phyloP scores from a whole-genome alignment of 768 basidiomycete genomes.

The Lactarius sp. region DNA sequence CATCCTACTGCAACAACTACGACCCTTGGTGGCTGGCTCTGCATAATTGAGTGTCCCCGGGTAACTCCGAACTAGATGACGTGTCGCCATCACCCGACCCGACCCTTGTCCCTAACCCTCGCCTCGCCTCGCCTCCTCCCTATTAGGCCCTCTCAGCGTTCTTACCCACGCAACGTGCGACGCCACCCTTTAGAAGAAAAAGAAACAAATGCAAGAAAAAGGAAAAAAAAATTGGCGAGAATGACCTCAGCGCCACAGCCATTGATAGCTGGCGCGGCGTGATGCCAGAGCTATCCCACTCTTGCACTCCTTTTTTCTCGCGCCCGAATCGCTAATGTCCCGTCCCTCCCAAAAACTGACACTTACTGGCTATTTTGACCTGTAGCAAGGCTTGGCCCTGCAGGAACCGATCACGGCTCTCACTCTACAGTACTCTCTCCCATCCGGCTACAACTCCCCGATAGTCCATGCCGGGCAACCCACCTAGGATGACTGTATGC shows the following conservation, averaged over 20 bases:
- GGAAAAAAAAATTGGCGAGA: not conserved
- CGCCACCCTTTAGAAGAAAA: not conserved
- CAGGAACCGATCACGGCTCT: not conserved
- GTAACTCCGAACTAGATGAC: not conserved
- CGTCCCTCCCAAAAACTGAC: not conserved
- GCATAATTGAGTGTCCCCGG: not conserved
- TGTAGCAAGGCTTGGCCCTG: not conserved
- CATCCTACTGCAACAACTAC: slow-evolving; percentile 7
- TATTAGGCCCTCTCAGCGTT: slow-evolving; percentile 3
- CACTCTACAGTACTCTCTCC: not conserved
- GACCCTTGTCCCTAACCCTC: not conserved
- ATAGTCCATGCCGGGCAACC: not conserved
- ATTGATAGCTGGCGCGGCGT: slow-evolving; percentile 1
- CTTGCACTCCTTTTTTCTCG: slow-evolving; percentile 4
- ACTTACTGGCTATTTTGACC: not conserved
- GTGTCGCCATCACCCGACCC: not conserved
- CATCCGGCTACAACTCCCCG: not conserved
- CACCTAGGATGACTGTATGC: not conserved
- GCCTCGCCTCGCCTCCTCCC: slow-evolving; percentile 1
- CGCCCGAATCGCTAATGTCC: not conserved
- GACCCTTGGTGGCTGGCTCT: slow-evolving; percentile 2
- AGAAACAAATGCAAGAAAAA: not conserved
- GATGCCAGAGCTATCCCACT: slow-evolving; percentile 17
- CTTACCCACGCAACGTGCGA: not conserved
- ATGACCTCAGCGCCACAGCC: not conserved